A percentile compares a stretch with the other conserved stretches of the same genome.
Conservation (phyloP, 129 eudicot genomes). For the Lactuca sativa region DNA sequence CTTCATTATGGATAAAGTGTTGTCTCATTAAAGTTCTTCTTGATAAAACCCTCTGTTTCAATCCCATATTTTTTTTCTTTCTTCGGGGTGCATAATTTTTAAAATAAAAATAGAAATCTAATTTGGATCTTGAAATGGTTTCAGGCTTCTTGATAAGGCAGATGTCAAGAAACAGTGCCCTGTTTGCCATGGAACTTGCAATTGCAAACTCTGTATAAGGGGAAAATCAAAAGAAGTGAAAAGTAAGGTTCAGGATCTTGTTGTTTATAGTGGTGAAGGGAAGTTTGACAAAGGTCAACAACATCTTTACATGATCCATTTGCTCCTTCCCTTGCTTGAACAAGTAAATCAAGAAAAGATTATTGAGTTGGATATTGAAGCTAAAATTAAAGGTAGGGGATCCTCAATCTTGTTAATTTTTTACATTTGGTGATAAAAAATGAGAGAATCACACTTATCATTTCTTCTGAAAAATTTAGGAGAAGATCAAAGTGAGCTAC, state of each 20-base stretch:
- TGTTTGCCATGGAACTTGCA: conserved; percentile 68
- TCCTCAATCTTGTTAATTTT: neutral
- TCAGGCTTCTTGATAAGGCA: conserved; percentile 61
- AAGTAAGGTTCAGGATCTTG: conserved; percentile 70
- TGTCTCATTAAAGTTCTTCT: neutral
- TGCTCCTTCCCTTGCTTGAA: conserved; percentile 76
- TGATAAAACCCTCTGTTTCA: neutral
- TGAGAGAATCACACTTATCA: neutral
- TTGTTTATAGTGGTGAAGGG: conserved; percentile 39
- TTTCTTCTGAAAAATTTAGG: conserved; percentile 39
- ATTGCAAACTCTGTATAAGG: conserved; percentile 60
- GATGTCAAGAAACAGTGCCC: conserved; percentile 72
- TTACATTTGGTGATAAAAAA: conserved; percentile 9
- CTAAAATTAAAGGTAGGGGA: conserved; percentile 61
- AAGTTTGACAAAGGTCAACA: conserved; percentile 48
- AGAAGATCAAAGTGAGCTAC: conserved; percentile 41
- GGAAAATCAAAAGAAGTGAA: conserved; percentile 39
- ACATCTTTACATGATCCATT: conserved; percentile 60
- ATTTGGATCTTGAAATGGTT: conserved; percentile 27
- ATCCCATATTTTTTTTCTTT: neutral
- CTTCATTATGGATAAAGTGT: no score
- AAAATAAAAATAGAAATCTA: neutral
- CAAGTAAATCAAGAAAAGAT: conserved; percentile 61
- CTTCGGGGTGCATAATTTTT: neutral
- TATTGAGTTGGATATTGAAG: conserved; percentile 63